Conservation (phyloP, 495 filamentous ascomycete species). For the Xylaria cubensis region DNA sequence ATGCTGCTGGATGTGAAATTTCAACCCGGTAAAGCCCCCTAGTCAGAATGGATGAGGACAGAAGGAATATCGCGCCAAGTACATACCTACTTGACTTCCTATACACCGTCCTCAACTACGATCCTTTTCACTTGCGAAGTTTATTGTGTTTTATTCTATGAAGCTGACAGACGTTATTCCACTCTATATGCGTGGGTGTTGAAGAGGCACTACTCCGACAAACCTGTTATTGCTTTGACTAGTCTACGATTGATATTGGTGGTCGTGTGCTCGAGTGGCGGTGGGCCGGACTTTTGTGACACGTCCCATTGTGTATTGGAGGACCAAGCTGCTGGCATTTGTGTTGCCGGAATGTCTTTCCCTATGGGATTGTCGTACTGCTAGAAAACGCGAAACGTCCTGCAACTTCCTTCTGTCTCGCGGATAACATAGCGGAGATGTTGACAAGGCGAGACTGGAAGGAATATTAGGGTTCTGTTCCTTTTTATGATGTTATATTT, state of each 20-base stretch:
- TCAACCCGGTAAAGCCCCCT: background rate
- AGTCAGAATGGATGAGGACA: background rate
- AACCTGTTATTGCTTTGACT: too few relatives aligned
- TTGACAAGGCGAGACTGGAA: background rate
- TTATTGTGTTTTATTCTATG: background rate
- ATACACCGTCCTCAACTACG: background rate
- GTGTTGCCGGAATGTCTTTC: conserved; percentile 7
- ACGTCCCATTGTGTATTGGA: background rate
- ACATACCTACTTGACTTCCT: background rate
- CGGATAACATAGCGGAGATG: background rate
- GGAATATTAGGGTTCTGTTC: background rate
- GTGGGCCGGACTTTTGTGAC: background rate
- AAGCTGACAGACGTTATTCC: too few relatives aligned
- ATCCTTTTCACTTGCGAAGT: background rate
- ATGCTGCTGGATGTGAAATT: background rate
- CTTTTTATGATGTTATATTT: background rate
- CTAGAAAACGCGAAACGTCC: background rate
- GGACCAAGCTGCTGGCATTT: conserved; percentile 11
- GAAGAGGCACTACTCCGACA: too few relatives aligned
- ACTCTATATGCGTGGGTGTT: too few relatives aligned
- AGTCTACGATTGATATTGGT: background rate
- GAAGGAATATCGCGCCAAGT: background rate
- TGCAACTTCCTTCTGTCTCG: too few relatives aligned
- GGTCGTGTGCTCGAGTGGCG: background rate
- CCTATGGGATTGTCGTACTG: background rate